Percentiles rank a stretch among this genome's conserved stretches.
Conservation (phyloP, 192 early-diverging fungal species). For the Physocladia obscura region DNA sequence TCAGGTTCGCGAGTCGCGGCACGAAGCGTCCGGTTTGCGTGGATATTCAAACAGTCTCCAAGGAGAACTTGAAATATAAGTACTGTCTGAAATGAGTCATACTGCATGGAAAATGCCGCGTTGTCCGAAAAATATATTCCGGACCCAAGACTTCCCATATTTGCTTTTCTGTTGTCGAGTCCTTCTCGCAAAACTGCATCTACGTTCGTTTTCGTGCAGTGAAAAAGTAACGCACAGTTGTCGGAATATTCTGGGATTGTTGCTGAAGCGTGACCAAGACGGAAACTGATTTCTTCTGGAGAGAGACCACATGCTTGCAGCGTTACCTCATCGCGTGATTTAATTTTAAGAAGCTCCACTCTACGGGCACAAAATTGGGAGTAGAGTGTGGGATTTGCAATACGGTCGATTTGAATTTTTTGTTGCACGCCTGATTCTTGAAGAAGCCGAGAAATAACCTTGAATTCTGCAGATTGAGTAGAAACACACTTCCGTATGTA, state of each 20-base stretch:
- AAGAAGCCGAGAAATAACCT: background rate
- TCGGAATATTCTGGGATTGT: background rate
- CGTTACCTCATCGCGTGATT: background rate
- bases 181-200: background rate
- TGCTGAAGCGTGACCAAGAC: background rate
- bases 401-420: background rate
- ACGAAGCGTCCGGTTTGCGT: background rate
- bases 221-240: background rate
- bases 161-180: background rate
- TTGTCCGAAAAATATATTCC: slow-evolving; percentile 6
- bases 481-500: background rate
- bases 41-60: background rate
- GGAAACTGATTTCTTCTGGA: background rate
- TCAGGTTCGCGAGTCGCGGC: background rate
- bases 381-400: background rate
- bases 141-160: background rate
- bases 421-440: background rate
- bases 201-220: background rate
- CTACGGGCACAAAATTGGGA: background rate
- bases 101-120: background rate
- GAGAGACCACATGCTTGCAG: background rate
- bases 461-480: background rate
- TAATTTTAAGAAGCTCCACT: background rate
- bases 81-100: background rate
- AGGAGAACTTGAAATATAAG: background rate